These are phyloP conservation scores for Pecoramyces ruminantium DNA, from an alignment of 192 early-diverging fungal species.

Conservation along the genomic window DNA sequence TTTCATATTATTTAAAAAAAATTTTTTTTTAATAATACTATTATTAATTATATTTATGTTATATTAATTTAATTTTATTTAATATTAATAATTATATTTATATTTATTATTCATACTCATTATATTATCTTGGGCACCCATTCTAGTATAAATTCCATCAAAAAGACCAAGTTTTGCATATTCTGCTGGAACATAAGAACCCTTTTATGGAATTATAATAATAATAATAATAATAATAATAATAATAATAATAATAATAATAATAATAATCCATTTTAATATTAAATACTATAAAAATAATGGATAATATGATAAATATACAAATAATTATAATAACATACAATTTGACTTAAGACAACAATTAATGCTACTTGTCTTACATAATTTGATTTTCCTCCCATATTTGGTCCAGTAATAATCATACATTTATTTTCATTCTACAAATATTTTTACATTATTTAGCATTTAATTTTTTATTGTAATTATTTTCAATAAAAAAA, in stretches of 20 bases:
- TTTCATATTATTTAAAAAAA: too few species aligned
- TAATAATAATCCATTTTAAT: too few species aligned
- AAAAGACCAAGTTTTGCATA: slow-evolving; percentile 44
- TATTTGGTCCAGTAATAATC: slow-evolving; percentile 46
- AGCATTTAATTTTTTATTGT: too few species aligned
- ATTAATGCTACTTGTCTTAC: slow-evolving; percentile 42
- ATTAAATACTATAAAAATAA: too few species aligned
- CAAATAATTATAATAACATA: too few species aligned
- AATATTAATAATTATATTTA: background rate
- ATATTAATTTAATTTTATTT: too few species aligned
- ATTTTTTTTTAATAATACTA: too few species aligned
- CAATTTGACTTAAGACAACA: slow-evolving; percentile 1
- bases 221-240: too few species aligned
- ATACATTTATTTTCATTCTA: background rate
- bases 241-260: too few species aligned
- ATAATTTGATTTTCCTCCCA: slow-evolving; percentile 61
- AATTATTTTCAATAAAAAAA: too few species aligned
- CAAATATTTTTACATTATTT: too few species aligned
- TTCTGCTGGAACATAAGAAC: slow-evolving; percentile 51
- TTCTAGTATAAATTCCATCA: slow-evolving; percentile 52
- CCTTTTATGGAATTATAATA: slow-evolving; percentile 2
- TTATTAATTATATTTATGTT: background rate
- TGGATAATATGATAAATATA: too few species aligned
- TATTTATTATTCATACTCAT: background rate
- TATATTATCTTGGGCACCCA: slow-evolving; percentile 52